phyloP scores from a whole-genome alignment of 352 stramenopile genomes.

The Aphanomyces stellatus region DNA sequence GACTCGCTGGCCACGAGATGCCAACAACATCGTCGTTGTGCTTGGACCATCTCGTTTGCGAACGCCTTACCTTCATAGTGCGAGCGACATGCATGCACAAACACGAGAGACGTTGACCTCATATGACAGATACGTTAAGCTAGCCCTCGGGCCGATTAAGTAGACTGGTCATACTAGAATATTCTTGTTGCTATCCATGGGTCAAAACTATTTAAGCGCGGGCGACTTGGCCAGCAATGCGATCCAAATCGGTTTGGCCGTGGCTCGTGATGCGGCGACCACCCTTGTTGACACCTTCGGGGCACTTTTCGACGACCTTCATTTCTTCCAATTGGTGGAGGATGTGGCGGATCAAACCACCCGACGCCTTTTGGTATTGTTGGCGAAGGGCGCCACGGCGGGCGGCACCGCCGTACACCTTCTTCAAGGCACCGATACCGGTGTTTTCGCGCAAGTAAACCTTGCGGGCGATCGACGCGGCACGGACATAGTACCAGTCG shows the following conservation, averaged over 20 bases:
- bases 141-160: too few relatives aligned
- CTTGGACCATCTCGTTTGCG: too few relatives aligned
- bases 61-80: too few relatives aligned
- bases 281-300: slow-evolving; percentile 86
- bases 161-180: not conserved
- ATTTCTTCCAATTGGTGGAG: slow-evolving; percentile 97
- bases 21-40: too few relatives aligned
- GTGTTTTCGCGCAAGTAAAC: slow-evolving; percentile 97
- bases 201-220: slow-evolving; percentile 50
- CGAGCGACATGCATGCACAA: too few relatives aligned
- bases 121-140: too few relatives aligned
- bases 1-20: too few relatives aligned
- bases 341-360: slow-evolving; percentile 96
- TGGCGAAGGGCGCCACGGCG: slow-evolving; percentile 90
- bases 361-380: slow-evolving; percentile 93
- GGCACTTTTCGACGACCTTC: slow-evolving; percentile 96
- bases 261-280: slow-evolving; percentile 93
- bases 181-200: slow-evolving; percentile 24
- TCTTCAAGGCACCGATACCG: slow-evolving; percentile 94
- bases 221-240: slow-evolving; percentile 94
- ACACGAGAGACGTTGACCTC: too few relatives aligned
- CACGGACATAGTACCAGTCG: slow-evolving; percentile 99
- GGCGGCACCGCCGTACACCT: slow-evolving; percentile 95
- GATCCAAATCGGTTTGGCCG: slow-evolving; percentile 98
- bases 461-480: slow-evolving; percentile 96